phyloP scores from a whole-genome alignment of 2,329 filamentous ascomycete species.

The Drechslera avenae region DNA sequence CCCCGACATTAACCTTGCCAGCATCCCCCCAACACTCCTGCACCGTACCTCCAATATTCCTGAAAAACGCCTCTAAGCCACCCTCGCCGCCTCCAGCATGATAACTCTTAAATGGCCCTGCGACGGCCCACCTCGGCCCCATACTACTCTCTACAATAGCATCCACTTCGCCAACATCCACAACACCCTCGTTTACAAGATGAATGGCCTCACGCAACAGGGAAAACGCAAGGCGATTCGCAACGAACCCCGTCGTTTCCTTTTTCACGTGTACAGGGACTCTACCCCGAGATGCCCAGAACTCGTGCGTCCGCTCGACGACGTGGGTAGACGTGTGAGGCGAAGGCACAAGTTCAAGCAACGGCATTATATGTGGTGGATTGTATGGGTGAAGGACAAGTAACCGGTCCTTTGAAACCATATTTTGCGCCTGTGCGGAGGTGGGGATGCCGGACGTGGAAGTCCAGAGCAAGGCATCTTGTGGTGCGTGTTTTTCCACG shows the following conservation, averaged over 20 bases:
- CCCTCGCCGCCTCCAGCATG: constrained; percentile 62
- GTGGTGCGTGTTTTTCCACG: constrained; percentile 54
- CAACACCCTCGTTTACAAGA: constrained; percentile 59
- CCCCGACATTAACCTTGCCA: constrained; percentile 51
- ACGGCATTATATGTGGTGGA: constrained; percentile 65
- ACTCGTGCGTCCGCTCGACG: constrained; percentile 51
- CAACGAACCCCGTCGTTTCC: constrained; percentile 62
- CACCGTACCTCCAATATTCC: constrained; percentile 62
- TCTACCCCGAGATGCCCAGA: constrained; percentile 52
- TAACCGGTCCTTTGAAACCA: constrained; percentile 53
- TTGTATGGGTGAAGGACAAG: constrained; percentile 67
- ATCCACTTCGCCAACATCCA: constrained; percentile 60
- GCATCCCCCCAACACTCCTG: constrained; percentile 60
- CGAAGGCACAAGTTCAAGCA: constrained; percentile 63
- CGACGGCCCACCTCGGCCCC: constrained; percentile 33
- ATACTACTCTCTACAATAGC: constrained; percentile 47
- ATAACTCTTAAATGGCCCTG: constrained; percentile 64
- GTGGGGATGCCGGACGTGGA: constrained; percentile 64
- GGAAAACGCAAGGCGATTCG: constrained; percentile 63
- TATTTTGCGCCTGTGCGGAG: constrained; percentile 53
- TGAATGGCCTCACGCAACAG: constrained; percentile 61
- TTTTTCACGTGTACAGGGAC: constrained; percentile 58
- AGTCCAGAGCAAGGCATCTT: constrained; percentile 60
- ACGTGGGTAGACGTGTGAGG: constrained; percentile 49
- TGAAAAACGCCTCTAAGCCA: constrained; percentile 59